Evolutionary conservation across 805 yeast genomes (phyloP).

Genomic region (Kazachstania viticola): DNA sequence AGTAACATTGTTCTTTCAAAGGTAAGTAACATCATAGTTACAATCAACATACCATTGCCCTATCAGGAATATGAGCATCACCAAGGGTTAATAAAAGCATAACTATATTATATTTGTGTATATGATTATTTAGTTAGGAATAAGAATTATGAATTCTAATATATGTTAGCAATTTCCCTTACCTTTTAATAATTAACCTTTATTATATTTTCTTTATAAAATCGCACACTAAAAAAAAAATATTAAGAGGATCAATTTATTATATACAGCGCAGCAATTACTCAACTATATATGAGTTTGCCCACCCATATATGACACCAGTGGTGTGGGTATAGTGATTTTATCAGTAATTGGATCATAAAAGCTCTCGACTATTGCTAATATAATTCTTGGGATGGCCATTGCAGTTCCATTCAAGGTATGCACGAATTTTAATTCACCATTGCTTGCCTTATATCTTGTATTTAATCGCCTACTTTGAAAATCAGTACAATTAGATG

Average conservation of each 20-base stretch:
- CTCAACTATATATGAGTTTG: no score
- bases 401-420: slow-evolving; percentile 93
- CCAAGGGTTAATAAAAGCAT: slow-evolving; percentile 79
- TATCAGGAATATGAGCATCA: slow-evolving; percentile 80
- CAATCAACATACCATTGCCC: slow-evolving; percentile 51
- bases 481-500: slow-evolving; percentile 86
- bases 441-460: slow-evolving; percentile 33
- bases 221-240: no score
- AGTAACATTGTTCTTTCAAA: slow-evolving; percentile 1
- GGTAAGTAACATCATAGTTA: no score
- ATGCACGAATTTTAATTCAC: slow-evolving; percentile 41
- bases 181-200: no score
- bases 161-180: no score
- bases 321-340: slow-evolving; percentile 54
- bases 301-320: slow-evolving; percentile 66
- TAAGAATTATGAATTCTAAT: no score
- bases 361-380: slow-evolving; percentile 81
- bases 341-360: slow-evolving; percentile 48
- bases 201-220: no score
- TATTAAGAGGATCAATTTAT: no score
- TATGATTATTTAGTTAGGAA: no score
- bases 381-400: slow-evolving; percentile 85
- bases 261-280: no score
- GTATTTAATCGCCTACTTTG: slow-evolving; percentile 80
- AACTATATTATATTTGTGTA: no score